A percentile compares a stretch with the other conserved stretches of the same genome.
Conservation (phyloP, 2,329 filamentous ascomycete genomes). For the Fusarium nelsonii region DNA sequence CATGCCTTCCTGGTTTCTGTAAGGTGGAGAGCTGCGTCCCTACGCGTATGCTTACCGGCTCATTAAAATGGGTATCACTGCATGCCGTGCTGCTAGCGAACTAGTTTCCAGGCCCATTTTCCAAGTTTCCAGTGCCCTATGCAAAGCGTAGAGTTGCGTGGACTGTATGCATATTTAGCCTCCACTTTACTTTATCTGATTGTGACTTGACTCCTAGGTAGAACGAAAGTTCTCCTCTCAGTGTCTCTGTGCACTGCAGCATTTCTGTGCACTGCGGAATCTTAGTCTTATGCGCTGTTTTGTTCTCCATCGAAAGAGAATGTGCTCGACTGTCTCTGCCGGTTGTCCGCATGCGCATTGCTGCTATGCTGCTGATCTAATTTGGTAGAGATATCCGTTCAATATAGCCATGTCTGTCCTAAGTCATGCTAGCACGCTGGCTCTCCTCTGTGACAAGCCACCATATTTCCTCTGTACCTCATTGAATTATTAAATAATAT, state of each 20-base stretch:
- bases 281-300: constrained; percentile 6
- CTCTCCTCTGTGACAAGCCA: constrained; percentile 7
- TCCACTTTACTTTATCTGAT: constrained; percentile 28
- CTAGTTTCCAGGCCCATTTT: no score
- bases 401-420: constrained; percentile 37
- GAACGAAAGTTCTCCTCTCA: constrained; percentile 33
- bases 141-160: constrained; percentile 49
- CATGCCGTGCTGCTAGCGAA: no score
- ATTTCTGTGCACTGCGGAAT: constrained; percentile 24
- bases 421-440: constrained; percentile 23
- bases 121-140: no score
- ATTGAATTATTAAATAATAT: neutral
- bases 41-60: no score
- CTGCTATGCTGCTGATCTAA: constrained; percentile 11
- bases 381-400: constrained; percentile 11
- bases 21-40: no score
- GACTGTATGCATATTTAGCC: constrained; percentile 48
- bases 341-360: constrained; percentile 8
- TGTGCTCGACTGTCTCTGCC: constrained; percentile 14
- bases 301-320: constrained; percentile 29
- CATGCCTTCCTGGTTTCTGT: no score
- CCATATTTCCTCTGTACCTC: neutral
- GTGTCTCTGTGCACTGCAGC: no score
- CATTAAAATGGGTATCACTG: no score
- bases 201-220: constrained; percentile 42